Evolutionary conservation across 257 asterid genomes (phyloP), one percentile per base, ranked within the genome.

Genomic region (Capsicum baccatum): DNA sequence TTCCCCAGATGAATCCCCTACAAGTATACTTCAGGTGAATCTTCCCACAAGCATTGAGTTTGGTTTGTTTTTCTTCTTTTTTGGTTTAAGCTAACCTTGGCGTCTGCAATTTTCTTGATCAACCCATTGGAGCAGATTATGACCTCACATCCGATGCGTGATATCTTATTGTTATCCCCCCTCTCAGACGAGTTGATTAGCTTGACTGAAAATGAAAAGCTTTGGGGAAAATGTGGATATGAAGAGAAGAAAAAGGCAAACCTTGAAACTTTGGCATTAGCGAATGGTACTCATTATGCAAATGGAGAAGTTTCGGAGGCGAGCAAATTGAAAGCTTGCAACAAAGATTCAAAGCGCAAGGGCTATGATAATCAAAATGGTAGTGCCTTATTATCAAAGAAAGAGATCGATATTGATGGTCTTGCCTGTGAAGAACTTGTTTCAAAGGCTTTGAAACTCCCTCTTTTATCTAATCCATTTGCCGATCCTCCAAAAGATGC

Each of bases 11-110:
- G 92, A 90, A 84, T 97, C 99, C 76, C 99, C 98, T 44, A 91
- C 94, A 54, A 95, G 97, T 87, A 97, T 97, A 89, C 96, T 97
- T 84, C 92, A 93, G 98, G 99, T 97, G 90, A 86, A 81, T 79
- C 64, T 89, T 78, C 82, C 66, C 81, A 26, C 52, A 78, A 8
- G 64, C 66, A 33, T 54, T 78, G 14, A 54, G 82, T 68, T 70
- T 71, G 35, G 11, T 84, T 86, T 71, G 58, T 57, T 79, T 42
- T 62, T 42, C 59, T 74, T 80, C 67, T 55, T 44, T 67, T 67
- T 21, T 69, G 55, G 52, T 47, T 68, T 87, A 33, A 26, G 85
- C 80, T 82, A 70, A 85, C 78, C 70, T 35, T 54, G 48, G 37
- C 8, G 35, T 35, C 73, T 79, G 79, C 47, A 84, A 50, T 47